Base-by-base conservation (phyloP, 352 stramenopile species). In the Phytophthora ohioensis region DNA sequence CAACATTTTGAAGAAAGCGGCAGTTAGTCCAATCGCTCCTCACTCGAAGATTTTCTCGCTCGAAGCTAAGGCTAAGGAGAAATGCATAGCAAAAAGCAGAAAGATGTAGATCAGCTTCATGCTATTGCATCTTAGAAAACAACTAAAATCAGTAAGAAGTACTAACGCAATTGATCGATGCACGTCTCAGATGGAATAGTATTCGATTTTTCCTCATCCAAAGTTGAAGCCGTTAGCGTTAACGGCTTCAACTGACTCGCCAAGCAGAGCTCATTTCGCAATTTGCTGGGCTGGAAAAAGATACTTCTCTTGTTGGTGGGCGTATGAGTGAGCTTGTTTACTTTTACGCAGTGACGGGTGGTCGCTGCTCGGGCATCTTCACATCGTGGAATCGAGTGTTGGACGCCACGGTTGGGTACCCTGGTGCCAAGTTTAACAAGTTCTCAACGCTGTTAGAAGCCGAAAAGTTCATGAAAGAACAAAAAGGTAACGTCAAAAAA, bases 391-490 rank as follows among this genome's bases (percentile, higher is more conserved):
- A 30, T 30, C 46, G 56, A 32, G 67, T 68, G 30, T 4, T 41
- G 32, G 36, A 56, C 31, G 45, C 67, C 8, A 61, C 36, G 6
- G 17, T 64, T 53, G 52, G 59, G n/a, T 69, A 36, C 17, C 65
- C 71, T 10, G 78, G 77, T 31, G 84, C 82, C 36, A 67, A 69
- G 35, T 84, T 73, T 42, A 78, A 82, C 41, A 89, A 84, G 58
- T 91, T 93, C 52, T 52, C 76, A 39, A 87, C 75, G 12, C 27
- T 78, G 32, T 32, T 42, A 5, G 65, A 92, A 43, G 84, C 81
- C 5, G 52, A 87, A 13, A 41, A 61, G 11, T 88, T 87, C 27
- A 34, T 91, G 12, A 57, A 54, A 27, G 31, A 57, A 13, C 39
- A 46, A 15, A 32, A 35, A 5, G 39, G 12, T 12, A 31, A 6